These are phyloP conservation scores for Pelargonium fulgidum DNA, from an alignment of 441 rosid species.

Conservation along the genomic window DNA sequence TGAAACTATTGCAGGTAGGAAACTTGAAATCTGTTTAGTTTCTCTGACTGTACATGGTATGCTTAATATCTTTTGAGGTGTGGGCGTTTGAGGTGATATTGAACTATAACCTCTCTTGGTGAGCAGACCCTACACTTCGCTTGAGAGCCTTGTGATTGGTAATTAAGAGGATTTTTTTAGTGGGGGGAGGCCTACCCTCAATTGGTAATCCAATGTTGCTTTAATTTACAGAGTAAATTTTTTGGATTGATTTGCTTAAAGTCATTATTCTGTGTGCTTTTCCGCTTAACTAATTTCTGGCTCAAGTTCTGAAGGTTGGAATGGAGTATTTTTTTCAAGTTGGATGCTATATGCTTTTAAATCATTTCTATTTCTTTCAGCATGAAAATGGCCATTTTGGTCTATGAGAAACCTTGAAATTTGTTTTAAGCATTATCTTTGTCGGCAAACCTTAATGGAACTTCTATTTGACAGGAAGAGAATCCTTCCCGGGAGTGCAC, in stretches of 20 bases:
- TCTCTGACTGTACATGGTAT: no score
- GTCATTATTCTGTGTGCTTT: not conserved
- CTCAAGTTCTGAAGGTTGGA: not conserved
- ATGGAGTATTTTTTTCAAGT: not conserved
- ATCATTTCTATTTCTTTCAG: not conserved
- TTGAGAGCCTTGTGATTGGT: no score
- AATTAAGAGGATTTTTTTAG: no score
- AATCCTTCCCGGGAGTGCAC: conserved; percentile 87
- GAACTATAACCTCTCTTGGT: no score
- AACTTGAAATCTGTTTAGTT: no score
- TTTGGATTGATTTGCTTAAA: not conserved
- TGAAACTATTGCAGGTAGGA: conserved; percentile 71
- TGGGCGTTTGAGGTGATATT: no score
- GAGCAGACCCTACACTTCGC: no score
- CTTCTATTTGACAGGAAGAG: conserved; percentile 58
- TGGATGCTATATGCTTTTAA: not conserved
- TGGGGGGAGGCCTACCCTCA: no score
- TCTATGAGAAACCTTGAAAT: not conserved
- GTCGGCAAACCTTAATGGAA: conserved; percentile 7
- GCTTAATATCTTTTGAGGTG: no score
- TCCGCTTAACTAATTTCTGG: not conserved
- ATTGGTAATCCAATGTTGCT: no score
- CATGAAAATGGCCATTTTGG: not conserved
- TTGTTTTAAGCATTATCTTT: not conserved
- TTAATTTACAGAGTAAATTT: no score